Percentiles rank a stretch among this genome's conserved stretches.
Evolutionary conservation across 1,139 yeast species (phyloP).

Genomic region (Scheffersomyces cryptocercus): DNA sequence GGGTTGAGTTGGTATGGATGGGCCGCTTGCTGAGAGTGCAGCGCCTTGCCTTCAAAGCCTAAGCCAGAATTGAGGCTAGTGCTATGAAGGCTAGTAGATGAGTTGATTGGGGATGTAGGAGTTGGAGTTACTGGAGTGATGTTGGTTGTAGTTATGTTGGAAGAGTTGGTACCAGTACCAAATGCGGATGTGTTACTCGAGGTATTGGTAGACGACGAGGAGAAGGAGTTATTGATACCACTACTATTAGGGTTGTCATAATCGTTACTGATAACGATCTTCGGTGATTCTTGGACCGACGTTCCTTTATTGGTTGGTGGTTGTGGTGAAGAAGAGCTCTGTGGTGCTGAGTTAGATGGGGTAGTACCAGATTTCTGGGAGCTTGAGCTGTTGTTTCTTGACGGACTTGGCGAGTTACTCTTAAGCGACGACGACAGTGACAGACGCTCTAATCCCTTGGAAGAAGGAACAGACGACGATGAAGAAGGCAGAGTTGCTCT

Average conservation of each 20-base stretch:
- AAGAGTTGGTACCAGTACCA: slow-evolving; percentile 16
- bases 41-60: slow-evolving; percentile 16
- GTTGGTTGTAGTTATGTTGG: slow-evolving; percentile 9
- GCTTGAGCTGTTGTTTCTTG: slow-evolving; percentile 34
- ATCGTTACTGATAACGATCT: slow-evolving; percentile 27
- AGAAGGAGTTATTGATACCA: too few species aligned
- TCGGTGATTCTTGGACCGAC: slow-evolving; percentile 24
- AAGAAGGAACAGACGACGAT: slow-evolving; percentile 10
- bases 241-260: slow-evolving; percentile 6
- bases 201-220: neutral
- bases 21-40: slow-evolving; percentile 29
- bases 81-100: slow-evolving; percentile 8
- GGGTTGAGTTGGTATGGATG: slow-evolving; percentile 40
- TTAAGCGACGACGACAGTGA: slow-evolving; percentile 23
- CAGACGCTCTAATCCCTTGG: slow-evolving; percentile 6
- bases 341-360: slow-evolving; percentile 11
- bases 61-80: slow-evolving; percentile 9
- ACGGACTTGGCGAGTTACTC: slow-evolving; percentile 36
- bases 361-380: slow-evolving; percentile 27
- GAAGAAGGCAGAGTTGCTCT: slow-evolving; percentile 7
- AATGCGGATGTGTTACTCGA: slow-evolving; percentile 18
- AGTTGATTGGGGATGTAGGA: slow-evolving; percentile 30
- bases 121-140: slow-evolving; percentile 34
- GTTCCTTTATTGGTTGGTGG: slow-evolving; percentile 13
- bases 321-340: slow-evolving; percentile 11